A percentile compares a stretch with the other conserved stretches of the same genome.
Conservation (phyloP, 2,329 filamentous ascomycete genomes). For the Aspergillus nomiae region DNA sequence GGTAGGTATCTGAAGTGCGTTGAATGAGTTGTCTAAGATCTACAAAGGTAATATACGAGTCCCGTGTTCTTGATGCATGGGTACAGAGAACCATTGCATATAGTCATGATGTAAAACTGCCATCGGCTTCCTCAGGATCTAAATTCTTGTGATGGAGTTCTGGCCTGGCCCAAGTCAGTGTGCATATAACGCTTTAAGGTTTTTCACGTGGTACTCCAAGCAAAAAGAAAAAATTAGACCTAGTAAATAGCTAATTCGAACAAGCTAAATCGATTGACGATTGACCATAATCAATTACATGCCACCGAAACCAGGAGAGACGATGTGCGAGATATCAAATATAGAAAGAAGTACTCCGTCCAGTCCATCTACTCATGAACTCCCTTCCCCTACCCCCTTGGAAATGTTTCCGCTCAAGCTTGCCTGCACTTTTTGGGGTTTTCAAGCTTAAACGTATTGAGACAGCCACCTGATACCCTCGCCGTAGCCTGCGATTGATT, state of each 20-base stretch:
- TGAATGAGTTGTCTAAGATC: no score
- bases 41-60: no score
- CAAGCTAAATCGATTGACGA: slow-evolving; percentile 8
- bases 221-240: not conserved
- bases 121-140: no score
- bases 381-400: not conserved
- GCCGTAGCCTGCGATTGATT: slow-evolving; percentile 65
- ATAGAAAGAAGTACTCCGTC: not conserved
- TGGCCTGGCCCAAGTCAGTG: no score
- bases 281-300: slow-evolving; percentile 4
- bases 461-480: slow-evolving; percentile 90
- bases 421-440: not conserved
- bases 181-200: no score
- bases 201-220: no score
- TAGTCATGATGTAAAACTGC: no score
- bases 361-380: not conserved
- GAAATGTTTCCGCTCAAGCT: not conserved
- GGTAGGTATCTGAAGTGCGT: no score
- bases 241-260: slow-evolving; percentile 2
- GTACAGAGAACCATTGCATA: no score
- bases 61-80: no score
- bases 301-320: slow-evolving; percentile 2
- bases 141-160: no score
- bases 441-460: slow-evolving; percentile 75
- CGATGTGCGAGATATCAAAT: slow-evolving; percentile 1